Conservation (phyloP, 2,329 filamentous ascomycete species). For the Raffaelea ambrosiae region DNA sequence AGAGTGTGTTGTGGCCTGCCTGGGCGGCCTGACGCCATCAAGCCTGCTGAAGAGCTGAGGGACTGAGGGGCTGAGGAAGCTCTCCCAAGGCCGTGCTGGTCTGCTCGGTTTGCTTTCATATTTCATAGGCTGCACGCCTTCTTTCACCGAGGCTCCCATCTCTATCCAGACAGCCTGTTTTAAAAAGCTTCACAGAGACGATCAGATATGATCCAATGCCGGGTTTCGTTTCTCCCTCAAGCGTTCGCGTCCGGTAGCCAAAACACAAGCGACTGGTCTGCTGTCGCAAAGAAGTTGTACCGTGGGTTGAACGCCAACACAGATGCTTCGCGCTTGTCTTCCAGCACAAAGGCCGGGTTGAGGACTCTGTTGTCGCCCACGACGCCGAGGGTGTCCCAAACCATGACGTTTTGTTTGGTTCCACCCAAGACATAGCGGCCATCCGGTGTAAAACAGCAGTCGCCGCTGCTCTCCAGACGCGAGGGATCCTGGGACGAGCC, state of each 20-base stretch:
- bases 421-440: slow-evolving; percentile 83
- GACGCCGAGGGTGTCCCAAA: slow-evolving; percentile 72
- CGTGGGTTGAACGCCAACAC: slow-evolving; percentile 83
- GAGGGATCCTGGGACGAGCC: slow-evolving; percentile 16
- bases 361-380: slow-evolving; percentile 48
- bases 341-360: slow-evolving; percentile 54
- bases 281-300: slow-evolving; percentile 85
- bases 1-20: too few relatives aligned
- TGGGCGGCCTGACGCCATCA: too few relatives aligned
- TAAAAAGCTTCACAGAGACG: too few relatives aligned
- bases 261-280: slow-evolving; percentile 74
- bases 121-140: too few relatives aligned
- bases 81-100: too few relatives aligned
- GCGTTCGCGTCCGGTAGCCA: slow-evolving; percentile 64
- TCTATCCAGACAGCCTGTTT: too few relatives aligned
- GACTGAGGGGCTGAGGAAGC: too few relatives aligned
- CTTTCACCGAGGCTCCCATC: too few relatives aligned
- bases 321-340: slow-evolving; percentile 60
- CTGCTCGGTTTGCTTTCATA: too few relatives aligned
- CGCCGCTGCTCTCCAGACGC: slow-evolving; percentile 54
- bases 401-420: slow-evolving; percentile 61
- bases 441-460: slow-evolving; percentile 84
- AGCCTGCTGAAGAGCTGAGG: too few relatives aligned
- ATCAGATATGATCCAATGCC: too few relatives aligned
- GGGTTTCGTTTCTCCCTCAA: slow-evolving; percentile 16